Percentiles rank a stretch among this genome's conserved stretches.
These are phyloP conservation scores for Fragaria vesca DNA, from an alignment of 306 rosid genomes.

Conservation along the genomic window DNA sequence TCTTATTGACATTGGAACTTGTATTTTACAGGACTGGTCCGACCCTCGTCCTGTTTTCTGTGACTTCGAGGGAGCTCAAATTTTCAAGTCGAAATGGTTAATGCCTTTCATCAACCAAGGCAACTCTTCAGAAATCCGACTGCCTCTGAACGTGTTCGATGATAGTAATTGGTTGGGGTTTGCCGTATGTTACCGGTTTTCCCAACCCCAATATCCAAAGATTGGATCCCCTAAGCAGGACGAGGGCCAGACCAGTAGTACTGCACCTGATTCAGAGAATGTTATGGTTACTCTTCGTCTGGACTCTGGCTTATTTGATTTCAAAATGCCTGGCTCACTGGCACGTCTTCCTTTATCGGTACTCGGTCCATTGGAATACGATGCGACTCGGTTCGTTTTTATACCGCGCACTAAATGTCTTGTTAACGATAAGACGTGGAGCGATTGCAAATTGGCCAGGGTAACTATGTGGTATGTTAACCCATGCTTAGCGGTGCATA, in stretches of 20 bases:
- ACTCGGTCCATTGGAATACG: no score
- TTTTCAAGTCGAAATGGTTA: neutral
- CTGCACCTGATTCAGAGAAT: no score
- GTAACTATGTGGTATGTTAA: neutral
- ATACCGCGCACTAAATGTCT: neutral
- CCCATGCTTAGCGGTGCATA: neutral
- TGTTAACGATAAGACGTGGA: no score
- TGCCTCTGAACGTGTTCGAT: neutral
- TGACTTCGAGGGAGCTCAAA: neutral
- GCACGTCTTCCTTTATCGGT: no score
- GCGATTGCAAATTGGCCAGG: neutral
- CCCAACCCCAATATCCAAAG: neutral
- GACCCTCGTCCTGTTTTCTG: neutral
- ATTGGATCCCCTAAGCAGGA: neutral
- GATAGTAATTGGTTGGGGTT: slow-evolving; percentile 10
- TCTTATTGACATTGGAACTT: neutral
- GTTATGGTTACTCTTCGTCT: no score
- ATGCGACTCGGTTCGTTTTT: neutral
- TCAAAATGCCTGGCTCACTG: no score
- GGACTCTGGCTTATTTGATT: no score
- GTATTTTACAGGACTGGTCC: neutral
- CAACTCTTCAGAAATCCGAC: slow-evolving; percentile 8
- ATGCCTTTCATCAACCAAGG: neutral
- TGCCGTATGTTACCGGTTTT: neutral
- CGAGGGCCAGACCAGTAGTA: no score